Evolutionary conservation across 2,329 filamentous ascomycete species (phyloP), one percentile per base, ranked within the genome.

Genomic region (Drechslerella stenobrocha): DNA sequence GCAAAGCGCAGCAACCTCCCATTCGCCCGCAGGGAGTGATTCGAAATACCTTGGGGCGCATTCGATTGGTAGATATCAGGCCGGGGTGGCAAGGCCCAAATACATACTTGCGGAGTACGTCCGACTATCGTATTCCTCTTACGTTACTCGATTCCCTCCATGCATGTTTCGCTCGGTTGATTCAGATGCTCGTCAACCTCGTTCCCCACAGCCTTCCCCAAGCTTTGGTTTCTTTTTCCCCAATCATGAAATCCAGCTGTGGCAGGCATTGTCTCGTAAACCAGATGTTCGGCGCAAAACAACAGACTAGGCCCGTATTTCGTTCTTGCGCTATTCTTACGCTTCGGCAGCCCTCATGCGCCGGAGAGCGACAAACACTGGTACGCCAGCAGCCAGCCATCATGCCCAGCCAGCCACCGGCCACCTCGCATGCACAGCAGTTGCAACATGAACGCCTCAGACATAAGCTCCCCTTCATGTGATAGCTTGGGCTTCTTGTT

Each of bases 1-100:
- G 61, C 60, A 40, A 58, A n/a, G n/a, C 28, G 5, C 28, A 30
- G 11, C 5, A 30, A 30, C 37, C 15, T 42, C 37, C 37, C 15
- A 42, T 42, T 42, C 15, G 37, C 37, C 15, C 13, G 13, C 37
- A 18, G 4, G 15, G 37, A 2, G 37, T 42, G 37, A 42, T 42
- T 42, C 22, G 18, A 42, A 42, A 42, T 42, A 20, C 37, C 7
- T 7, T 42, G 7, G 13, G 22, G 37, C 11, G 28, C 28, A 42
- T 42, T 20, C 2, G 37, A 42, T 42, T 42, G 37, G 37, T 18
- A 18, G 37, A 20, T 42, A 42, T 42, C 37, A 20, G 4, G 15
- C 37, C 2, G 15, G 37, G 37, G 37, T 5, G 37, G 4, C 15
- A n/a, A 37, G 37, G 37, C 8, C 13, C 8, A n/a, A n/a, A n/a